Evolutionary conservation across 768 basidiomycete species (phyloP).

Genomic region (Lactifluus piperatus): DNA sequence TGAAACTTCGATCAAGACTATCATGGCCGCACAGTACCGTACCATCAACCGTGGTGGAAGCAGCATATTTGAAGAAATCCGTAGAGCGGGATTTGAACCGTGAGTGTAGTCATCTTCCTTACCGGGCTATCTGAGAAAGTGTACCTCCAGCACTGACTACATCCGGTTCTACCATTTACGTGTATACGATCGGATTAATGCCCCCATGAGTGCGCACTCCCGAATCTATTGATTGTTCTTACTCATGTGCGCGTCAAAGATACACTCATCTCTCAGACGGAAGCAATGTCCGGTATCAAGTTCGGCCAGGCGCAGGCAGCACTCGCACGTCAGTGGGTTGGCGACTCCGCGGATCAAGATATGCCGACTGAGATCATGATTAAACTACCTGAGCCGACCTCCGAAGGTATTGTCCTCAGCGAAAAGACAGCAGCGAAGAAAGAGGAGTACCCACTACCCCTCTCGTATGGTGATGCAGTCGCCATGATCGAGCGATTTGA

Average conservation of each 20-base stretch:
- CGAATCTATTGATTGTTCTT: neutral
- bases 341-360: constrained; percentile 29
- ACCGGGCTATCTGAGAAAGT: neutral
- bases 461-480: constrained; percentile 56
- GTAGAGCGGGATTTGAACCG: constrained; percentile 73
- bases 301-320: constrained; percentile 87
- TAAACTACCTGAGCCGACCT: constrained; percentile 43
- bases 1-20: constrained; percentile 56
- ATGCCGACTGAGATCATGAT: constrained; percentile 48
- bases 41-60: constrained; percentile 85
- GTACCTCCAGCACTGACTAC: constrained; percentile 53
- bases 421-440: constrained; percentile 48
- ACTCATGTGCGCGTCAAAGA: constrained; percentile 19
- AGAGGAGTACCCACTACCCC: constrained; percentile 60
- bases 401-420: constrained; percentile 39
- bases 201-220: constrained; percentile 44
- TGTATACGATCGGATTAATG: constrained; percentile 85
- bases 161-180: constrained; percentile 91
- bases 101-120: constrained; percentile 28
- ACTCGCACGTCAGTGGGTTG: constrained; percentile 68
- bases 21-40: constrained; percentile 83
- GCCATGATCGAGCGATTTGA: constrained; percentile 67
- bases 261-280: constrained; percentile 57
- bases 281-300: constrained; percentile 62
- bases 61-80: constrained; percentile 78